Conservation (phyloP, 73 alveolate genomes). For the Stentor coeruleus region DNA sequence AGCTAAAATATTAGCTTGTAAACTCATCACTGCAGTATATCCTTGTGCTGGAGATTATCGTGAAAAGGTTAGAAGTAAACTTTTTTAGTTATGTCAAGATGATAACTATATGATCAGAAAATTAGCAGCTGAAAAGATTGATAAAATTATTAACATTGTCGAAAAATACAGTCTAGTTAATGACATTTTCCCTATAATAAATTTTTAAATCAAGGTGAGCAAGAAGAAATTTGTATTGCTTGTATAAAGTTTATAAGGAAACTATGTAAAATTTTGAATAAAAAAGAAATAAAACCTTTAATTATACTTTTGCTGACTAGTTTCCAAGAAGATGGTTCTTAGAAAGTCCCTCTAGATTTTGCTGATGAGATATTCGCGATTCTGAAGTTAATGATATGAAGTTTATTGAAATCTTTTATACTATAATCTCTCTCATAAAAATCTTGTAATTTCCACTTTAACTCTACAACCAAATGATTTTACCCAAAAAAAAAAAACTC, state of each 20-base stretch:
- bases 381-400: conserved; percentile 93
- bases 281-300: conserved; percentile 84
- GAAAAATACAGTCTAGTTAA: conserved; percentile 81
- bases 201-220: conserved; percentile 82
- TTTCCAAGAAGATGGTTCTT: conserved; percentile 92
- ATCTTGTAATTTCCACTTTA: too few relatives aligned
- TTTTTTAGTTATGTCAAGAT: conserved; percentile 92
- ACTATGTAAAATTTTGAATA: conserved; percentile 79
- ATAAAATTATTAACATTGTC: conserved; percentile 78
- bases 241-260: conserved; percentile 81
- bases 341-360: conserved; percentile 95
- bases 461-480: too few relatives aligned
- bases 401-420: conserved; percentile 71
- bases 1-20: conserved; percentile 93
- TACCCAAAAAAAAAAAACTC: too few relatives aligned
- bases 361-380: conserved; percentile 92
- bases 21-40: conserved; percentile 84
- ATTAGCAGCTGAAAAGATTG: conserved; percentile 91
- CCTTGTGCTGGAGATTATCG: conserved; percentile 85
- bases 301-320: conserved; percentile 72
- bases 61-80: conserved; percentile 90
- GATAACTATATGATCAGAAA: conserved; percentile 96
- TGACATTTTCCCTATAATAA: conserved; percentile 87
- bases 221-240: conserved; percentile 90
- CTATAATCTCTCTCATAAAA: too few relatives aligned